Percentiles rank a stretch among this genome's conserved stretches.
phyloP scores from a whole-genome alignment of 2,329 filamentous ascomycete genomes.

The Cladosporium sp. region DNA sequence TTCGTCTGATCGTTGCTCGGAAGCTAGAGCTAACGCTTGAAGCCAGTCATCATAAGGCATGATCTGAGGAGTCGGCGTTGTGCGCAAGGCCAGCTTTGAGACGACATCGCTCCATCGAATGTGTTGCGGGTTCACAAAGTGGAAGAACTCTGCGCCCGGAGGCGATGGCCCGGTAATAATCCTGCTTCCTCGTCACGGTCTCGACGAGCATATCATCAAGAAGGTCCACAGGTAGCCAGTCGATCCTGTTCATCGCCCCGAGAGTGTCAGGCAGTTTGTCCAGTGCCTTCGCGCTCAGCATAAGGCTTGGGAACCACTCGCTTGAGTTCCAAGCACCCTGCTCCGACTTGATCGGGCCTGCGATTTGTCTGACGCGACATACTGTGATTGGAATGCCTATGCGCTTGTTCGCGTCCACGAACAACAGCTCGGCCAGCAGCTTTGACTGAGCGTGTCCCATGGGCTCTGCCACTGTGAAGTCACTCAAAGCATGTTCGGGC shows the following conservation, averaged over 20 bases:
- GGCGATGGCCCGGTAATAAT: background rate
- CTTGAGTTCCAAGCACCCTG: slow-evolving; percentile 42
- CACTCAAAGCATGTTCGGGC: background rate
- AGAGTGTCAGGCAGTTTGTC: slow-evolving; percentile 42
- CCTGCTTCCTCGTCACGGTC: background rate
- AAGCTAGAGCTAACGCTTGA: slow-evolving; percentile 19
- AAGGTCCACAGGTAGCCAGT: slow-evolving; percentile 50
- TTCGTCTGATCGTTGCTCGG: slow-evolving; percentile 23
- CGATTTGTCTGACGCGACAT: slow-evolving; percentile 31
- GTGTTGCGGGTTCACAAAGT: slow-evolving; percentile 32
- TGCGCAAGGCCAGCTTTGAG: slow-evolving; percentile 14
- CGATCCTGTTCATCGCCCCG: slow-evolving; percentile 37
- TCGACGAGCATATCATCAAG: slow-evolving; percentile 42
- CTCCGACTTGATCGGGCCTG: slow-evolving; percentile 26
- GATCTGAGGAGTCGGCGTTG: slow-evolving; percentile 12
- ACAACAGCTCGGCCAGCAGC: slow-evolving; percentile 4
- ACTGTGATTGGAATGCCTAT: slow-evolving; percentile 24
- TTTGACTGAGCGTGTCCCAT: slow-evolving; percentile 17
- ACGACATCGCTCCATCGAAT: slow-evolving; percentile 28
- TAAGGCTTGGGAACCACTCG: slow-evolving; percentile 47
- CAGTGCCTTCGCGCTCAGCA: slow-evolving; percentile 42
- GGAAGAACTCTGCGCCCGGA: slow-evolving; percentile 17
- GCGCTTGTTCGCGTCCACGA: background rate
- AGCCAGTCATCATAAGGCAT: slow-evolving; percentile 32
- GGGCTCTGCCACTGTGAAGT: background rate